Base-by-base conservation (phyloP, 495 filamentous ascomycete genomes). In the Penicillium cinerascens region DNA sequence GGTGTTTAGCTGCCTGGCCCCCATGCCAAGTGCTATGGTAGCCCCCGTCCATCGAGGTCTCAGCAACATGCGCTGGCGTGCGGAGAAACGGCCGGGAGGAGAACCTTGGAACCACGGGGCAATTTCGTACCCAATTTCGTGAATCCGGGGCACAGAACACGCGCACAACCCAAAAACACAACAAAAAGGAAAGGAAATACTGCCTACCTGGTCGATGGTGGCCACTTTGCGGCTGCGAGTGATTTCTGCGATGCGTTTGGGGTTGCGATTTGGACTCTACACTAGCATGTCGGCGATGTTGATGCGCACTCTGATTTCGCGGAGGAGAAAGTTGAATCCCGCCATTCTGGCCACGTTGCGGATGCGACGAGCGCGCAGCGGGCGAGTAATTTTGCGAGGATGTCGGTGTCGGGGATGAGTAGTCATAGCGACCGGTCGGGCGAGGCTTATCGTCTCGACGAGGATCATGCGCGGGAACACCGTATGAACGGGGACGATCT, bases 181-280 rank as follows among this genome's bases (percentile, higher is more conserved):
- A 51, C 50, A 33, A 42, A 44, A 39, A 17, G 29, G 23, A 49
- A 59, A 7, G 17, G 10, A 51, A 6, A 20, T 42, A 41, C 27
- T 20, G 20, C 68, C 38, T 63, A 76, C 71, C 65, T 64, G 70
- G 66, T 33, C 55, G 63, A 54, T 60, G 57, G n/a, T 47, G 56
- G 36, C 52, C 50, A 35, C 56, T 47, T 13, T 53, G 67, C 38
- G 54, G 55, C 44, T 68, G 64, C 16, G 60, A 61, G 27, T 61
- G 50, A 47, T 62, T 58, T 43, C 59, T 51, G 29, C 62, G 56
- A 49, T 70, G 55, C 41, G 44, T 40, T 16, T 66, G 58, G 48
- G 59, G 37, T 38, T 51, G 39, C 22, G 54, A 47, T 54, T 52
- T 54, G 22, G 42, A 58, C 54, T 62, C 67, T 17, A 63, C 29